These are phyloP conservation scores for Paecilomyces fulvus DNA, from an alignment of 2,329 filamentous ascomycete genomes.

Conservation along the genomic window DNA sequence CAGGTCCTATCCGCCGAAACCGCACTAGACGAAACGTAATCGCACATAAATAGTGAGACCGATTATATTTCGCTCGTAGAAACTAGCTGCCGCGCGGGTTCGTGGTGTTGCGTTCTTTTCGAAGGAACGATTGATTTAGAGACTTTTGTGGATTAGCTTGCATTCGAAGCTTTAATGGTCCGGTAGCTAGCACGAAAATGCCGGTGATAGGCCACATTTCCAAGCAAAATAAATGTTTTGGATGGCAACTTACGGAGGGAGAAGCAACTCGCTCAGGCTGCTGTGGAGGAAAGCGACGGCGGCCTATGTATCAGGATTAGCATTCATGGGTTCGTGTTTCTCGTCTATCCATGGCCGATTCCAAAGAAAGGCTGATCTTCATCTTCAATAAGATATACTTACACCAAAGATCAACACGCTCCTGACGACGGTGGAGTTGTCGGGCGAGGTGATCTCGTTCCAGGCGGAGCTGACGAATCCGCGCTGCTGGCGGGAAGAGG, in stretches of 20 bases:
- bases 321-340: neutral
- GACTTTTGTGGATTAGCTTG: neutral
- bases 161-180: neutral
- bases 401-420: conserved; percentile 62
- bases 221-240: neutral
- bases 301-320: conserved; percentile 36
- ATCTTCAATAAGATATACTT: conserved; percentile 23
- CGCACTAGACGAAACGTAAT: neutral
- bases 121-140: neutral
- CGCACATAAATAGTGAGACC: neutral
- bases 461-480: conserved; percentile 53
- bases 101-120: neutral
- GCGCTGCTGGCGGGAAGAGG: conserved; percentile 33
- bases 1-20: neutral
- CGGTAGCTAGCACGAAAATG: neutral
- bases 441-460: conserved; percentile 54
- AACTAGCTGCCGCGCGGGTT: neutral
- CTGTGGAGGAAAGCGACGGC: conserved; percentile 60
- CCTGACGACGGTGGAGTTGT: conserved; percentile 61
- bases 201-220: no score
- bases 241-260: conserved; percentile 47
- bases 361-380: conserved; percentile 4
- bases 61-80: neutral
- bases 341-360: neutral
- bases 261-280: conserved; percentile 58